phyloP scores from a whole-genome alignment of 345 rosid species.

The Eucalyptus paniculata region DNA sequence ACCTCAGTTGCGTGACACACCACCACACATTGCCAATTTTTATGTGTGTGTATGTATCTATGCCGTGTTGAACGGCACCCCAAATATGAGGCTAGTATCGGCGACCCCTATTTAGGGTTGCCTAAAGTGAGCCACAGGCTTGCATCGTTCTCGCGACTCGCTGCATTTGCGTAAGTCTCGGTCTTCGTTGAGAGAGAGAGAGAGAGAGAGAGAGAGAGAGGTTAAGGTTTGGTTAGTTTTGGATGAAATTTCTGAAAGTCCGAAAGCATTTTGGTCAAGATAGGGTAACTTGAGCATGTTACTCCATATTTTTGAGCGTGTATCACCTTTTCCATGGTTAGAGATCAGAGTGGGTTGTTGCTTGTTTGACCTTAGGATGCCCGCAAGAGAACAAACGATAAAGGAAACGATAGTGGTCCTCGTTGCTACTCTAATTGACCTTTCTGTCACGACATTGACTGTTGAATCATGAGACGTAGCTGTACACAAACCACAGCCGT shows the following conservation, averaged over 20 bases:
- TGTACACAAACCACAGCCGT: background rate
- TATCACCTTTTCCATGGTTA: background rate
- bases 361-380: background rate
- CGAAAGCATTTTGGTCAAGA: background rate
- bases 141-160: background rate
- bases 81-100: background rate
- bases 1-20: background rate
- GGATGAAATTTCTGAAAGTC: background rate
- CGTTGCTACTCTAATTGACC: background rate
- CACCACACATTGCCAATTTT: background rate
- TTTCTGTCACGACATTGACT: background rate
- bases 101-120: background rate
- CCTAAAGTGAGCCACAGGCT: background rate
- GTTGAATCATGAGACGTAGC: background rate
- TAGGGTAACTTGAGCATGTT: background rate
- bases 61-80: background rate
- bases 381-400: background rate
- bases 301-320: background rate
- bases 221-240: background rate
- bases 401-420: background rate
- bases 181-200: background rate
- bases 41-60: background rate
- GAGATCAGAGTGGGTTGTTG: background rate
- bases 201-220: too few species aligned
- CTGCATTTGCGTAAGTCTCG: background rate